Base-by-base conservation (phyloP, 768 basidiomycete genomes). In the Podaxis sp. region DNA sequence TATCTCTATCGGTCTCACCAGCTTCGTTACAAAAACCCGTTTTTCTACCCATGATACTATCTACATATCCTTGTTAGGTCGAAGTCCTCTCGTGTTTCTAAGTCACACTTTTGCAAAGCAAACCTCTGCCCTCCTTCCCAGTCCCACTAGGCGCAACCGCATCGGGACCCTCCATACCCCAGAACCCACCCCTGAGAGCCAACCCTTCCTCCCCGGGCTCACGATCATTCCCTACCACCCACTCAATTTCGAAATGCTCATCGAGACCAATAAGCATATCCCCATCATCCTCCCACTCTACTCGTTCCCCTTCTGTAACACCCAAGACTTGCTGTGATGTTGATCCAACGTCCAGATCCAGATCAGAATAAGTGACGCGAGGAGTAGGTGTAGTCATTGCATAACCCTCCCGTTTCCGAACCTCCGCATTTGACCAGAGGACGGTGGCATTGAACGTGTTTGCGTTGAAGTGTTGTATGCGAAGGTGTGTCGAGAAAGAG, bases 401-500 rank as follows among this genome's bases (percentile, higher is more conserved):
- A 33, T 59, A 67, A 19, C 74, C 75, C 57, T 76, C 75, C 5
- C 59, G 52, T 40, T 58, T 55, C 5, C 74, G 66, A 8, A 71
- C 70, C 27, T 70, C 74, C 2, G 63, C 68, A 47, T 79, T 80
- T 2, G 75, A 70, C 76, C 77, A 81, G 1, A 75, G 63, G 1
- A 76, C 65, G 2, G 71, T 73, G 8, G 72, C 74, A 54, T 81
- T 80, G 71, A 80, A 80, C 27, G 72, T 27, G 63, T 77, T 75
- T 0, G 70, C 76, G 19, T 65, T 65, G 75, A 76, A 80, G 62
- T 80, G 78, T 12, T 71, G 67, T 1, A 80, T 67, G 15, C 74
- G 67, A 12, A 80, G 66, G 53, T 79, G 75, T 0, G 76, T 76
- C n/a, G 74, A 67, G 56, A 79, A 77, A 1, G 27, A 70, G 3